Base-by-base conservation (phyloP, 176 grass and related monocot genomes). In the Oryza brachyantha region DNA sequence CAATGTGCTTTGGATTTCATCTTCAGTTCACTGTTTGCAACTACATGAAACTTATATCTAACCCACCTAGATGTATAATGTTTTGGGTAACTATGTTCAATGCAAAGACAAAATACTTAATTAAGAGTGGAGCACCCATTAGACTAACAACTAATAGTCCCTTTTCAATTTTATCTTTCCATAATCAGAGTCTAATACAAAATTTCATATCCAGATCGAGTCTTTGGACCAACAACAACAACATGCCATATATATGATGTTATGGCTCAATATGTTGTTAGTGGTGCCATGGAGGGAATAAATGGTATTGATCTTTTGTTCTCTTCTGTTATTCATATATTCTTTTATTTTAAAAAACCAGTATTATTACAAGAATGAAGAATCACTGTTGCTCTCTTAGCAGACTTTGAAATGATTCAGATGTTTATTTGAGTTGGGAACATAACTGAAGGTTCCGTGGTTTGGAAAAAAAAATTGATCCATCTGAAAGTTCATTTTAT, bases 161-260 rank as follows among this genome's bases (percentile, higher is more conserved):
- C 8, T 48, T 27, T 73, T 85, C 29, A 52, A 52, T 19, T 6
- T 19, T 41, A 27, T 3, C 8, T 54, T 65, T 78, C 39, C 14
- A 75, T 86, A 3, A 46, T 61, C 35, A 26, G n/a, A 72, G 17
- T 32, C 16, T 86, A 64, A 84, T 63, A 80, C 35, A 28, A 57
- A 54, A 43, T 79, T 65, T 63, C 22, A n/a, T 77, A 41, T 84
- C 42, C 66, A 96, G 93, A 96, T 84, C 85, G 67, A 86, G 93
- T 96, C 73, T 96, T 92, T 14, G 93, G 90, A 77, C 87, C 90
- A 46, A 92, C 82, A 62, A 90, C 93, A 67, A 90, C 90, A 66
- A 96, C 93, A 74, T 76, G 76, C 4, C 87, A 92, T 66, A 85
- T 96, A 10, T 92, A 96, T 76, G 93, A 92, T 84, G 79, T 73